These are phyloP conservation scores for Diaporthe citriasiana DNA, from an alignment of 2,329 filamentous ascomycete genomes.

Conservation along the genomic window DNA sequence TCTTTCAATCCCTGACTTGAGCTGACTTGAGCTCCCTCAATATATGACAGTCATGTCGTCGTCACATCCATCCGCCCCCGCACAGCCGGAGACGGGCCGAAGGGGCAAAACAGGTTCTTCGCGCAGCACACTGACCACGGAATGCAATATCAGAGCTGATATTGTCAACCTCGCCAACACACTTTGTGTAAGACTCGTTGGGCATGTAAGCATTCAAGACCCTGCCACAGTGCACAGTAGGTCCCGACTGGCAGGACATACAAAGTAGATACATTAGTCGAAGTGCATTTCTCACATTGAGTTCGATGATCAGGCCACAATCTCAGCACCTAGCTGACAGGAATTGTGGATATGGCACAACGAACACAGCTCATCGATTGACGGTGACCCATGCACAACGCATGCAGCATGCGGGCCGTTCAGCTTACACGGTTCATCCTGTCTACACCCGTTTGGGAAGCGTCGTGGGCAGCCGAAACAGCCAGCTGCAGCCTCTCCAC, in stretches of 20 bases:
- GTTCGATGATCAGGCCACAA: conserved; percentile 30
- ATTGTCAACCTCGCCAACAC: conserved; percentile 3
- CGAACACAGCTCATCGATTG: conserved; percentile 23
- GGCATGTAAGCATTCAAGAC: background rate
- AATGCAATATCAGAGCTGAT: conserved; percentile 29
- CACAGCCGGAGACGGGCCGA: conserved; percentile 20
- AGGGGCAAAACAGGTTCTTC: conserved; percentile 26
- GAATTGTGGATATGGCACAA: conserved; percentile 28
- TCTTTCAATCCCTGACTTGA: background rate
- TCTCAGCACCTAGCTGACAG: conserved; percentile 26
- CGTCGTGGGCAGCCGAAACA: conserved; percentile 25
- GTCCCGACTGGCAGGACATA: conserved; percentile 1
- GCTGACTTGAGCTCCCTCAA: conserved; percentile 6
- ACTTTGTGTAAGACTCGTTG: background rate
- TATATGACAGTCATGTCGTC: conserved; percentile 5
- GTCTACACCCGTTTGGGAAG: conserved; percentile 31
- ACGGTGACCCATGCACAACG: conserved; percentile 19
- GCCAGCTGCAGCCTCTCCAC: conserved; percentile 28
- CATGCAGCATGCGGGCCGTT: conserved; percentile 31
- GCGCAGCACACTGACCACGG: conserved; percentile 5
- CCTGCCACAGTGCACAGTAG: background rate
- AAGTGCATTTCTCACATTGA: background rate
- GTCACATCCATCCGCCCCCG: conserved; percentile 23
- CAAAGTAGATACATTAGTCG: conserved; percentile 14
- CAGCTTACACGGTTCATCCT: conserved; percentile 34